phyloP scores from a whole-genome alignment of 129 eudicot species.

The Rutidosis leptorrhynchoides region DNA sequence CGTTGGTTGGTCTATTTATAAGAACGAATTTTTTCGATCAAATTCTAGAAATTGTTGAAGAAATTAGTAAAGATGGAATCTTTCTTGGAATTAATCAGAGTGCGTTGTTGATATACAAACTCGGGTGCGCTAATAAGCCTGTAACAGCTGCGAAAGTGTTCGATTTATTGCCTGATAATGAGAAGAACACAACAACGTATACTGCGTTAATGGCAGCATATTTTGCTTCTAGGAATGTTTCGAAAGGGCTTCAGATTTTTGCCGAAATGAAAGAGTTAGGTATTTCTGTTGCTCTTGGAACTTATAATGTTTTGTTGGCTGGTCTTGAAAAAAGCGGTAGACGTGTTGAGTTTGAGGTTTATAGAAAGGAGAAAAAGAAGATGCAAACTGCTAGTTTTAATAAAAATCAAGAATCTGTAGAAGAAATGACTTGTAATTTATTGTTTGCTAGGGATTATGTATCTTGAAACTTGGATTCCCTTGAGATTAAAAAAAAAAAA shows the following conservation, averaged over 20 bases:
- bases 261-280: constrained; percentile 55
- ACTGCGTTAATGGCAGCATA: constrained; percentile 75
- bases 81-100: constrained; percentile 57
- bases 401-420: constrained; percentile 30
- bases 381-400: constrained; percentile 31
- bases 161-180: constrained; percentile 49
- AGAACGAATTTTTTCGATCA: constrained; percentile 48
- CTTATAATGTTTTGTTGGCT: constrained; percentile 54
- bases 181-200: constrained; percentile 56
- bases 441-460: too few species aligned
- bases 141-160: constrained; percentile 53
- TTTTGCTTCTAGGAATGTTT: constrained; percentile 54
- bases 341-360: constrained; percentile 39
- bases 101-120: constrained; percentile 64
- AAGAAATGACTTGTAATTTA: constrained; percentile 57
- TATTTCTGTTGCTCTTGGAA: constrained; percentile 51
- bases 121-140: constrained; percentile 55
- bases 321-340: constrained; percentile 76
- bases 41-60: constrained; percentile 53
- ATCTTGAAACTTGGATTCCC: too few species aligned
- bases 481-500: too few species aligned
- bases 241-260: constrained; percentile 57
- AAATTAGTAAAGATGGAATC: constrained; percentile 45
- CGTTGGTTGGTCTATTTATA: constrained; percentile 56
- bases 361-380: constrained; percentile 58